Base-by-base conservation (phyloP, 208 protist species). In the Zelonia costaricensis region DNA sequence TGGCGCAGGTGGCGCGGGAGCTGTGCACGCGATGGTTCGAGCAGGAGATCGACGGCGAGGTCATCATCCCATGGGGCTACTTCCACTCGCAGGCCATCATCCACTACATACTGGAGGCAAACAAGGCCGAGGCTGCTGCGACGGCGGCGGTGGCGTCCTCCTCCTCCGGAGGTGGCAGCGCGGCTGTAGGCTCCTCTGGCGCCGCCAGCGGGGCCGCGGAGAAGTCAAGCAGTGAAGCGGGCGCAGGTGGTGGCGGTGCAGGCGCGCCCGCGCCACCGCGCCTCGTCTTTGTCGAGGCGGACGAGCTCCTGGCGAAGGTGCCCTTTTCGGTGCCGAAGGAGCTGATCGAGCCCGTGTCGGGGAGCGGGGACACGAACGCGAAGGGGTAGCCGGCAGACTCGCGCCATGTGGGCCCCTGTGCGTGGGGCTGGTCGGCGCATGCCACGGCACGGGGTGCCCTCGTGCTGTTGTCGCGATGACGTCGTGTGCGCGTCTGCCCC, bases 31-130 rank as follows among this genome's bases (percentile, higher is more conserved):
- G 82, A 38, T 95, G 90, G 87, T 25, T 86, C n/a, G 76, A 79
- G 40, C 56, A 74, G 42, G 75, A 79, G 55, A 73, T 84, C 16
- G 83, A 78, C 40, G 87, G 86, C 25, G 90, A 95, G 72, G 86
- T 95, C 42, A 92, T 95, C 59, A 72, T 95, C 16, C 90, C 90
- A 5, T 95, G 90, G 87, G 90, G 90, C 27, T 93, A 85, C 68
- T 95, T 86, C 59, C 90, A 95, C 72, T 62, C 78, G 3, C 80
- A 88, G 55, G 78, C 79, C n/a, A 95, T 95, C 44, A 72, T 76
- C 5, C 82, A 86, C 57, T 81, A 89, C 63, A 84, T 95, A 15
- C 28, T 88, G n/a, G 78, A 84, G 27, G 69, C 71, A 36, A 90
- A 89, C 60, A 70, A 65, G 20, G 42, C 49, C 38, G 20, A n/a